Percentiles rank a stretch among this genome's conserved stretches.
Evolutionary conservation across 306 rosid species (phyloP).

Genomic region (Quercus bicolor): DNA sequence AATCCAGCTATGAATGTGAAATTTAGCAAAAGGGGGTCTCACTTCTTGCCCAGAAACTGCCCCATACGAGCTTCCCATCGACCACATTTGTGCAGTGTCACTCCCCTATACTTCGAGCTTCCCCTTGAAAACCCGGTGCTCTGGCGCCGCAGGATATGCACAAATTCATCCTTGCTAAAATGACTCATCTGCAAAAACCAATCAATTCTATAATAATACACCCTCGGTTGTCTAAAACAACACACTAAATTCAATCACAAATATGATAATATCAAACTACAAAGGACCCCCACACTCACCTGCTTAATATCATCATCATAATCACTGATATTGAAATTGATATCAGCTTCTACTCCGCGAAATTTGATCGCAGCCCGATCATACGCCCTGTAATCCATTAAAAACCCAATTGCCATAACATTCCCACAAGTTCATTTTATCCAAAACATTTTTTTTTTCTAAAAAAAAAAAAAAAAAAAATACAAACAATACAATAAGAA

Average conservation of each 20-base stretch:
- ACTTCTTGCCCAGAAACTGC: slow-evolving; percentile 92
- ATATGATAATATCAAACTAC: neutral
- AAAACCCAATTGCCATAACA: slow-evolving; percentile 7
- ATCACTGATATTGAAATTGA: slow-evolving; percentile 70
- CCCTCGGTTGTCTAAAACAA: neutral
- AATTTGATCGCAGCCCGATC: slow-evolving; percentile 97
- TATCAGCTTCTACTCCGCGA: slow-evolving; percentile 88
- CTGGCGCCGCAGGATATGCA: slow-evolving; percentile 85
- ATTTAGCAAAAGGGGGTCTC: slow-evolving; percentile 23
- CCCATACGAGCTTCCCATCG: slow-evolving; percentile 99
- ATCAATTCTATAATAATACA: neutral
- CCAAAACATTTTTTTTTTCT: neutral
- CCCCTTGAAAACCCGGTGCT: slow-evolving; percentile 94
- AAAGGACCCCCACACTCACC: slow-evolving; percentile 28
- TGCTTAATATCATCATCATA: slow-evolving; percentile 83
- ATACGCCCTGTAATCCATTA: slow-evolving; percentile 57
- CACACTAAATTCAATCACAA: neutral
- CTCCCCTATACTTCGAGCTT: slow-evolving; percentile 90
- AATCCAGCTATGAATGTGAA: slow-evolving; percentile 1
- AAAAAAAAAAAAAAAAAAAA: neutral
- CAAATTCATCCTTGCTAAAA: slow-evolving; percentile 82
- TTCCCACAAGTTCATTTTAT: neutral
- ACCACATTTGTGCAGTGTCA: slow-evolving; percentile 90
- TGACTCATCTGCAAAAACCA: slow-evolving; percentile 61
- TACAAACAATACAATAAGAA: neutral